Percentiles rank a stretch among this genome's conserved stretches.
phyloP scores from a whole-genome alignment of 2,329 filamentous ascomycete genomes.

The Diplodia intermedia region DNA sequence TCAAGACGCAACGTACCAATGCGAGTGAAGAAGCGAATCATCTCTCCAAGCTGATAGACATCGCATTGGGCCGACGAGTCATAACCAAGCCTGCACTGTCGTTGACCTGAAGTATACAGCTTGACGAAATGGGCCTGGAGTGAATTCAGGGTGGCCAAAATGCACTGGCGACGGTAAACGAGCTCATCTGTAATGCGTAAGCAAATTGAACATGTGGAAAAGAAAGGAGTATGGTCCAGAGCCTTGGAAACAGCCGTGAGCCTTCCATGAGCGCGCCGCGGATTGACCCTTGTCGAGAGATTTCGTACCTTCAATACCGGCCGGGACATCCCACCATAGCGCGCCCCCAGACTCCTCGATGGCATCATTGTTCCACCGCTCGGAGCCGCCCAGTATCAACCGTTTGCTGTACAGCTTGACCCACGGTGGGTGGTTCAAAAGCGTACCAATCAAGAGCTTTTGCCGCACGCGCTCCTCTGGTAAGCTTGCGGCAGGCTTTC shows the following conservation, averaged over 20 bases:
- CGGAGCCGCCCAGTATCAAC: conserved; percentile 70
- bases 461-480: conserved; percentile 72
- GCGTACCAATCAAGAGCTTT: conserved; percentile 70
- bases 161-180: conserved; percentile 67
- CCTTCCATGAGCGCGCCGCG: conserved; percentile 9
- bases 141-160: conserved; percentile 73
- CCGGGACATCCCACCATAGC: conserved; percentile 76
- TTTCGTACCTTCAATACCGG: conserved; percentile 66
- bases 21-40: conserved; percentile 72
- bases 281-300: conserved; percentile 11
- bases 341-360: conserved; percentile 51
- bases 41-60: conserved; percentile 79
- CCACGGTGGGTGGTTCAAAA: conserved; percentile 67
- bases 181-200: conserved; percentile 64
- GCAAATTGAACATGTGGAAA: neutral
- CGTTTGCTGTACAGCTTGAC: conserved; percentile 69
- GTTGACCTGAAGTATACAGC: conserved; percentile 70
- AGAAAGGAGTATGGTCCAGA: neutral
- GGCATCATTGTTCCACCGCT: conserved; percentile 58
- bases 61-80: conserved; percentile 76
- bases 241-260: neutral
- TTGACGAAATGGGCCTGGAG: conserved; percentile 71
- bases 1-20: conserved; percentile 66
- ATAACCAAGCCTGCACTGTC: conserved; percentile 77
- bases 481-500: conserved; percentile 49